These are phyloP conservation scores for Zopfochytrium polystomum DNA, from an alignment of 371 early-diverging fungal species.

Conservation along the genomic window DNA sequence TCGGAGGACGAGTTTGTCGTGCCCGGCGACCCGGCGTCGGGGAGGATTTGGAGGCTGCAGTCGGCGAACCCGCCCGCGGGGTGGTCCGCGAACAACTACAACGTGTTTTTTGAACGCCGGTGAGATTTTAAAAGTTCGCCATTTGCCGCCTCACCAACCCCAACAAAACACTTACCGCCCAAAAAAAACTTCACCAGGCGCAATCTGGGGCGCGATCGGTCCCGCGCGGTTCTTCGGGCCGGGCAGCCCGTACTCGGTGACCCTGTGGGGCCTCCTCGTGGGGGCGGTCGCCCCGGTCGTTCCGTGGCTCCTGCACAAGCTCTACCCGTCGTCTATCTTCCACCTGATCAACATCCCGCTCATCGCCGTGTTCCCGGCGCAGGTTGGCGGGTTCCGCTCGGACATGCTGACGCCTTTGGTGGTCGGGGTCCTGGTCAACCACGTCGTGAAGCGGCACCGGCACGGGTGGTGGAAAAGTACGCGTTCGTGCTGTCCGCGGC, in stretches of 20 bases:
- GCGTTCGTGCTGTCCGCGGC: slow-evolving; percentile 29
- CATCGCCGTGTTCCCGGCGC: too few species aligned
- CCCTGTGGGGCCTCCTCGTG: slow-evolving; percentile 6
- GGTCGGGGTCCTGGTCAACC: slow-evolving; percentile 15
- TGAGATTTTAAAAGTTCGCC: too few species aligned
- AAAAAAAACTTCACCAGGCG: slow-evolving; percentile 11
- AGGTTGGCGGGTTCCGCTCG: slow-evolving; percentile 11
- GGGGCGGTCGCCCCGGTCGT: too few species aligned
- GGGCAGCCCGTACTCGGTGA: slow-evolving; percentile 8
- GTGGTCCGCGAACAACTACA: slow-evolving; percentile 17
- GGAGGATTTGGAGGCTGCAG: too few species aligned
- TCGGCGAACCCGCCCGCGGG: slow-evolving; percentile 13
- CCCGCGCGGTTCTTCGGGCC: slow-evolving; percentile 22
- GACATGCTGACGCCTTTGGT: slow-evolving; percentile 22
- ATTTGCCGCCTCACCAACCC: too few species aligned
- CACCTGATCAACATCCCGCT: slow-evolving; percentile 21
- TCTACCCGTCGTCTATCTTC: slow-evolving; percentile 2
- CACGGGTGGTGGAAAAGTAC: slow-evolving; percentile 33
- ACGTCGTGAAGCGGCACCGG: slow-evolving; percentile 14
- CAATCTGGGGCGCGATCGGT: slow-evolving; percentile 25
- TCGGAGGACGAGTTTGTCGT: slow-evolving; percentile 4
- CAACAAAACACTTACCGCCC: too few species aligned
- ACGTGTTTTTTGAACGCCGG: too few species aligned
- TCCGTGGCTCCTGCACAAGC: slow-evolving; percentile 8
- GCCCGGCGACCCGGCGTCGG: too few species aligned